These are phyloP conservation scores for Sarcomyxa edulis DNA, from an alignment of 768 basidiomycete genomes.

Conservation along the genomic window DNA sequence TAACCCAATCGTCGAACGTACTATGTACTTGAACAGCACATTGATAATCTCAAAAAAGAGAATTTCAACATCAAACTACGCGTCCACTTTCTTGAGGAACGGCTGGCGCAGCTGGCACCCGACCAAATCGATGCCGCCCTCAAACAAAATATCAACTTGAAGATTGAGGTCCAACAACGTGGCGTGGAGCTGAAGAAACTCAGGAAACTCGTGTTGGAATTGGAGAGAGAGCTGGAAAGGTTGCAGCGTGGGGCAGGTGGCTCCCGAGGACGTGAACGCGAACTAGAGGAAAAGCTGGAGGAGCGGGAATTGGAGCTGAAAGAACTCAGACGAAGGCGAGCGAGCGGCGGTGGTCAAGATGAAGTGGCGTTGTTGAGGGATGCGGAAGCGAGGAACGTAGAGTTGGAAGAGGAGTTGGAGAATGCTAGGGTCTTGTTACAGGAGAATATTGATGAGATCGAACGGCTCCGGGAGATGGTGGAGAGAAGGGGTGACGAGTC, in stretches of 20 bases:
- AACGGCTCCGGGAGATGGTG: slow-evolving; percentile 63
- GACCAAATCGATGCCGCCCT: slow-evolving; percentile 90
- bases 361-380: slow-evolving; percentile 50
- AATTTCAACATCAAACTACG: slow-evolving; percentile 96
- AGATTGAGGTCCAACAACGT: slow-evolving; percentile 86
- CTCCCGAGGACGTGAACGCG: slow-evolving; percentile 53
- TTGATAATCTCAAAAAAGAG: slow-evolving; percentile 93
- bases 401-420: slow-evolving; percentile 72
- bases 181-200: slow-evolving; percentile 90
- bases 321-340: slow-evolving; percentile 54
- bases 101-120: slow-evolving; percentile 82
- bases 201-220: slow-evolving; percentile 82
- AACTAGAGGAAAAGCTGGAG: slow-evolving; percentile 72
- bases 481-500: slow-evolving; percentile 47
- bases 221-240: slow-evolving; percentile 74
- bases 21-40: slow-evolving; percentile 52
- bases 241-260: slow-evolving; percentile 47
- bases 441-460: slow-evolving; percentile 83
- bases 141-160: slow-evolving; percentile 90
- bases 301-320: slow-evolving; percentile 67
- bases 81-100: slow-evolving; percentile 93
- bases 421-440: slow-evolving; percentile 63
- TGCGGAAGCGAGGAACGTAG: slow-evolving; percentile 54
- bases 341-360: slow-evolving; percentile 36
- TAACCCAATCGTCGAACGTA: neutral